phyloP scores from a whole-genome alignment of 306 rosid genomes.

The Geum urbanum region DNA sequence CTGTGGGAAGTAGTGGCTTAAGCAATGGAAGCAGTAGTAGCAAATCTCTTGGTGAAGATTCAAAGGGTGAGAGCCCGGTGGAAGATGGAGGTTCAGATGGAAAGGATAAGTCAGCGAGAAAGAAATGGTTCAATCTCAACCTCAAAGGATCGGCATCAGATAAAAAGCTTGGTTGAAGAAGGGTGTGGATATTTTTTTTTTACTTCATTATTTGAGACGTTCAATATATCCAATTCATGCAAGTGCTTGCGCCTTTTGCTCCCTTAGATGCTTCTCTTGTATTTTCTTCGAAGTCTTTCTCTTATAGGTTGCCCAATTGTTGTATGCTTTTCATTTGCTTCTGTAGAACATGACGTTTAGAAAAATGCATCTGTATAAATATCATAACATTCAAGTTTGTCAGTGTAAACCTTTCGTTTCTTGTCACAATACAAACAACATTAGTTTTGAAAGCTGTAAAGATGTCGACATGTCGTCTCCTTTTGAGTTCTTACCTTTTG shows the following conservation, averaged over 20 bases:
- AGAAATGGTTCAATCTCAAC: conserved; percentile 94
- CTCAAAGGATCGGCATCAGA: conserved; percentile 52
- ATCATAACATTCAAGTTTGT: conserved; percentile 21
- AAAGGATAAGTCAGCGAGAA: conserved; percentile 75
- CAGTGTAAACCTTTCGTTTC: background rate
- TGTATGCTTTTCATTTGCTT: conserved; percentile 29
- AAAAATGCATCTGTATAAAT: conserved; percentile 34
- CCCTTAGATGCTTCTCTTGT: conserved; percentile 36
- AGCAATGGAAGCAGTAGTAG: conserved; percentile 77
- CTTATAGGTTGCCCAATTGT: conserved; percentile 38
- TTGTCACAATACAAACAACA: conserved; percentile 30
- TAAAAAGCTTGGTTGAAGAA: conserved; percentile 42
- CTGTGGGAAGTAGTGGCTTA: conserved; percentile 40
- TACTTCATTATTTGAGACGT: conserved; percentile 22
- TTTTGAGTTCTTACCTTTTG: too few species aligned
- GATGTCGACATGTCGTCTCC: too few species aligned
- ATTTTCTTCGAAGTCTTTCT: conserved; percentile 29
- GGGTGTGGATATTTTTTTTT: conserved; percentile 16
- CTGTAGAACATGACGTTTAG: conserved; percentile 38
- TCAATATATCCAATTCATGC: conserved; percentile 26
- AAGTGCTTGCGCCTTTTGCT: conserved; percentile 16
- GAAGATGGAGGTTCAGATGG: conserved; percentile 88
- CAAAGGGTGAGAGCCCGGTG: conserved; percentile 59
- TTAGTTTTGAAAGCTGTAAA: conserved; percentile 32
- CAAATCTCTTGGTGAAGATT: conserved; percentile 59